Base-by-base conservation (phyloP, 1,284 basidiomycete species). In the Phylloporus gajari region DNA sequence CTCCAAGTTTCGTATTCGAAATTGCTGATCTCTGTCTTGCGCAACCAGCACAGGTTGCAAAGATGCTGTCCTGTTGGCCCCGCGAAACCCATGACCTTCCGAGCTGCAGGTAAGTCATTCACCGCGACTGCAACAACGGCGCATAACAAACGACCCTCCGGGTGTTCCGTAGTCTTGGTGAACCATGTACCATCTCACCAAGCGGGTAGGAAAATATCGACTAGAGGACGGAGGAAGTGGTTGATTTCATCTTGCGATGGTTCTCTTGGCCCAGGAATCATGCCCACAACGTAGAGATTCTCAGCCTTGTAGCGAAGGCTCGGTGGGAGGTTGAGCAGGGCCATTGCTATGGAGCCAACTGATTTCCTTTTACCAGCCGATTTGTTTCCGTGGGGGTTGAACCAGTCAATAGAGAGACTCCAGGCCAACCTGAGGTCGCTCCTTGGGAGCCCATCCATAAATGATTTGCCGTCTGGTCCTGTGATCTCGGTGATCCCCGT, bases 371-470 rank as follows among this genome's bases (percentile, higher is more conserved):
- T 82, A 4, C 83, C 80, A 30, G 79, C 70, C 30, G 58, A 68
- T 63, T 80, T 83, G 65, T 80, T 84, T 0, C 71, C 65, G 0
- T 74, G 75, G 1, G 85, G 84, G 69, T 86, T 86, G 75, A 87
- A 87, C 68, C 79, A 84, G 67, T 87, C 83, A 5, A 84, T 62
- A 51, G 73, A 78, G 3, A 87, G 74, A 38, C 75, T 75, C 68
- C 67, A 82, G 70, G 60, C 78, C 70, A 62, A 68, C 70, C 70
- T 75, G 65, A 70, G 72, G 27, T 73, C 71, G 38, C 68, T 69
- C 40, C 71, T 62, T 62, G 80, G 56, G 70, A 72, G 69, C 60
- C 53, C 62, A 65, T 58, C 74, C 73, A 70, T 75, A 74, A 82
- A 81, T 1, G 69, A 48, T 21, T 73, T 75, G 9, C 71, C 66